A percentile compares a stretch with the other conserved stretches of the same genome.
phyloP scores from a whole-genome alignment of 208 protist species.

The Acanthamoeba royreba region DNA sequence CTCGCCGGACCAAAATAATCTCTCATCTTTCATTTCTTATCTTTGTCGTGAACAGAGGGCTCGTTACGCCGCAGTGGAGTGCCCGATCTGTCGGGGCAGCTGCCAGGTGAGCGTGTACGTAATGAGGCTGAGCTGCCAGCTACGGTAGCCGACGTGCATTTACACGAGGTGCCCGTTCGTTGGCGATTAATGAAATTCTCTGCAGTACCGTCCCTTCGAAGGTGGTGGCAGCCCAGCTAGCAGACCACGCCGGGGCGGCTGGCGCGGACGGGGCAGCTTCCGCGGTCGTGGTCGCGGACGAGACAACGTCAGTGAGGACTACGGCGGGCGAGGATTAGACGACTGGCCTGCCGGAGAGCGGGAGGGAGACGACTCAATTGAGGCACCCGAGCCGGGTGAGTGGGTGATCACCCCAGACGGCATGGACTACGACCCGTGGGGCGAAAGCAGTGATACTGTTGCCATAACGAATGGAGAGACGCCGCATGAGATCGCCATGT shows the following conservation, averaged over 20 bases:
- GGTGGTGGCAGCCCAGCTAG: not conserved
- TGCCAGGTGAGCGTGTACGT: not conserved
- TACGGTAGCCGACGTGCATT: not conserved
- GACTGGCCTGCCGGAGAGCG: not conserved
- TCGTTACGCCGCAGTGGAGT: not conserved
- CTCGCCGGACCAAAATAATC: too few species aligned
- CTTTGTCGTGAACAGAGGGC: not conserved
- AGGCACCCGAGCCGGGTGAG: not conserved
- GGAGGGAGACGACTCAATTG: not conserved
- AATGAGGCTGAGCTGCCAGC: not conserved
- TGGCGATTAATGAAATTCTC: not conserved
- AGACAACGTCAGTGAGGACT: not conserved
- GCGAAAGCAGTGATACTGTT: not conserved
- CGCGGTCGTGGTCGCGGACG: not conserved
- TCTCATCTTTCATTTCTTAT: not conserved
- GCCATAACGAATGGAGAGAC: not conserved
- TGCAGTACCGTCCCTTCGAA: not conserved
- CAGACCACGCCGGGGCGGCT: not conserved
- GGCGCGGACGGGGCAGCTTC: not conserved
- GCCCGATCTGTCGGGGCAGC: not conserved
- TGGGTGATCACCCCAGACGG: not conserved
- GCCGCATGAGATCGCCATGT: too few species aligned
- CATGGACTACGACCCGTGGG: not conserved
- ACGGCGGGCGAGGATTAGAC: not conserved
- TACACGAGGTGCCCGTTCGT: not conserved